phyloP scores from a whole-genome alignment of 2,329 filamentous ascomycete genomes.

The Calycina herbarum region DNA sequence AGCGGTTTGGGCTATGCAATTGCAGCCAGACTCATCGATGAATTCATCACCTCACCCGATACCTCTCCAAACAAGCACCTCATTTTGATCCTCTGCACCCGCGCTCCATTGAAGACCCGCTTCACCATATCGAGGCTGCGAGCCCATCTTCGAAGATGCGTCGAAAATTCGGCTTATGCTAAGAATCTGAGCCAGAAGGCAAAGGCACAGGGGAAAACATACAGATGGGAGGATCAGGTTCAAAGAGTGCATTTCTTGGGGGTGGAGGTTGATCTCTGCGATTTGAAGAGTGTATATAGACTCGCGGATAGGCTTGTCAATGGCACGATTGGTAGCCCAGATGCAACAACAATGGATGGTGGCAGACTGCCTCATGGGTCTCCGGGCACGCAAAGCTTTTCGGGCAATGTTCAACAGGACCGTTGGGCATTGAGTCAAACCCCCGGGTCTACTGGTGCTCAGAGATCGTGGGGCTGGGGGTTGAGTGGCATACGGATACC shows the following conservation, averaged over 20 bases:
- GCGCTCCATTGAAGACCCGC: slow-evolving; percentile 69
- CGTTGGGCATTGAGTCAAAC: slow-evolving; percentile 45
- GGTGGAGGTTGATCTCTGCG: slow-evolving; percentile 60
- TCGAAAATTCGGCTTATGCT: slow-evolving; percentile 50
- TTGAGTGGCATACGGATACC: slow-evolving; percentile 54
- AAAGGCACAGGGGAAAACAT: slow-evolving; percentile 55
- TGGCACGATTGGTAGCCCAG: slow-evolving; percentile 36
- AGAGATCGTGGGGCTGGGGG: slow-evolving; percentile 43
- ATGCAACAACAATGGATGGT: slow-evolving; percentile 37
- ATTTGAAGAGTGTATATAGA: slow-evolving; percentile 50
- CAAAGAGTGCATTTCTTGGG: slow-evolving; percentile 58
- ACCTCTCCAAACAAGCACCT: slow-evolving; percentile 68
- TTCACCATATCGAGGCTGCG: slow-evolving; percentile 68
- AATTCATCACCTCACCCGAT: slow-evolving; percentile 72
- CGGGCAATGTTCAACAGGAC: slow-evolving; percentile 32
- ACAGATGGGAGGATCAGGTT: slow-evolving; percentile 46
- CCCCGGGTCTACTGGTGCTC: slow-evolving; percentile 50
- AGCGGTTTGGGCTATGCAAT: slow-evolving; percentile 88
- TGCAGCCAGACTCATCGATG: slow-evolving; percentile 82
- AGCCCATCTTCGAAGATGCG: slow-evolving; percentile 55
- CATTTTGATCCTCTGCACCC: slow-evolving; percentile 80
- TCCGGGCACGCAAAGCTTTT: slow-evolving; percentile 34
- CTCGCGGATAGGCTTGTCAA: slow-evolving; percentile 35
- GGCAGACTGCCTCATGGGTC: slow-evolving; percentile 36
- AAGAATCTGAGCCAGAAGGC: slow-evolving; percentile 46